A percentile compares a stretch with the other conserved stretches of the same genome.
Evolutionary conservation across 164 flowering plant species (phyloP).

Genomic region (Stephania cephalantha): DNA sequence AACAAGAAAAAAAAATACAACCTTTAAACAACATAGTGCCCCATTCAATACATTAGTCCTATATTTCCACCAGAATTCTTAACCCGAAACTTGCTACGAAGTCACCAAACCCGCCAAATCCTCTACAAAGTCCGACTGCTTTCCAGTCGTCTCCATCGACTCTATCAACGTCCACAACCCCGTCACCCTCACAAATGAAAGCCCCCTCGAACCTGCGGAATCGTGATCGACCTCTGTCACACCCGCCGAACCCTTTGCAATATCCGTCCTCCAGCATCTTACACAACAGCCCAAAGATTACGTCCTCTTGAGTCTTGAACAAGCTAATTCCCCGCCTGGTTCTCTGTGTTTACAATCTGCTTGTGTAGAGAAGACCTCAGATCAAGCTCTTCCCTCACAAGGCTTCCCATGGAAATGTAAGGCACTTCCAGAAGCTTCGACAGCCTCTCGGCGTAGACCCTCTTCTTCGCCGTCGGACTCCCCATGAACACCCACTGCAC

Average conservation of each 20-base stretch:
- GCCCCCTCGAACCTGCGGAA: too few species aligned
- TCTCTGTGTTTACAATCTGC: slow-evolving; percentile 79
- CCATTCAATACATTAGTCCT: too few species aligned
- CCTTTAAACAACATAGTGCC: too few species aligned
- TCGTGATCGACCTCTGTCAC: too few species aligned
- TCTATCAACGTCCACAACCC: too few species aligned
- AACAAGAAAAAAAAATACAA: too few species aligned
- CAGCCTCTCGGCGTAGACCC: slow-evolving; percentile 65
- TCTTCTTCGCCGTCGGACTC: slow-evolving; percentile 59
- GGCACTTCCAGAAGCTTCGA: slow-evolving; percentile 88
- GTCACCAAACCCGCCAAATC: too few species aligned
- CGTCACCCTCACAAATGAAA: too few species aligned
- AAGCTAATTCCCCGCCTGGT: slow-evolving; percentile 50
- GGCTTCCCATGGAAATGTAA: slow-evolving; percentile 80
- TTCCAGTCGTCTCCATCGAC: too few species aligned
- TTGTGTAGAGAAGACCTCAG: slow-evolving; percentile 75
- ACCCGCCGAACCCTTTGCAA: slow-evolving; percentile 32
- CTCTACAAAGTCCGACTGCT: too few species aligned
- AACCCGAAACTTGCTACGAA: too few species aligned
- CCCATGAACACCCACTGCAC: slow-evolving; percentile 97
- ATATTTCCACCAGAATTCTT: too few species aligned
- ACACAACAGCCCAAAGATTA: slow-evolving; percentile 69
- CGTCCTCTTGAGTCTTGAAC: slow-evolving; percentile 56
- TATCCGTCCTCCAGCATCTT: slow-evolving; percentile 88
- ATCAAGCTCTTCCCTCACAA: slow-evolving; percentile 76